These are phyloP conservation scores for Microsporum audouinii DNA, from an alignment of 2,329 filamentous ascomycete genomes.

Conservation along the genomic window DNA sequence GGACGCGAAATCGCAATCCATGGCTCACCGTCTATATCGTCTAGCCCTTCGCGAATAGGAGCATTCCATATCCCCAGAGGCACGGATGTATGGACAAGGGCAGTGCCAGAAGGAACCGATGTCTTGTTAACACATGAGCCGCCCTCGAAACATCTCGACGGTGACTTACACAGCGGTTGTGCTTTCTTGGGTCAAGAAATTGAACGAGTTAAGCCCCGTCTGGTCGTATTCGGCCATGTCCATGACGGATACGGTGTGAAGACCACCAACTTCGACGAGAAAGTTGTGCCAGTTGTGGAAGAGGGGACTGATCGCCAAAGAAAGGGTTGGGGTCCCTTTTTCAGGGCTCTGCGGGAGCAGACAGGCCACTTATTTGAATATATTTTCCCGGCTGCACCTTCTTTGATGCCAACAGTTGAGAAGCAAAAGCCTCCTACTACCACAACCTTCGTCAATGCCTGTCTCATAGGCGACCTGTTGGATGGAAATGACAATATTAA, in stretches of 20 bases:
- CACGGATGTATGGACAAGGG: slow-evolving; percentile 16
- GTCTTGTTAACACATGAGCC: slow-evolving; percentile 19
- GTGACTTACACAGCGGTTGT: slow-evolving; percentile 15
- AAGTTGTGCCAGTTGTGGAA: not conserved
- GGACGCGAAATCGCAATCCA: slow-evolving; percentile 2
- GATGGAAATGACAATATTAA: slow-evolving; percentile 1
- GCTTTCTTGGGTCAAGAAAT: slow-evolving; percentile 16
- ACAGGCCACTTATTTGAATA: not conserved
- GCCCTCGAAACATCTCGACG: slow-evolving; percentile 17
- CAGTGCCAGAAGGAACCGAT: slow-evolving; percentile 16
- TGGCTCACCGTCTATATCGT: slow-evolving; percentile 2
- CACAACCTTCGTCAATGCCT: not conserved
- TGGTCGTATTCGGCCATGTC: slow-evolving; percentile 20
- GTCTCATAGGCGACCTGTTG: not conserved
- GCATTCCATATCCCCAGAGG: slow-evolving; percentile 18
- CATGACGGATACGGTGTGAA: slow-evolving; percentile 15
- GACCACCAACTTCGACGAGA: not conserved
- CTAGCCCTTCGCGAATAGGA: slow-evolving; percentile 1
- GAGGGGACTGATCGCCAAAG: no score
- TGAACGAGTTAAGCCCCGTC: slow-evolving; percentile 14
- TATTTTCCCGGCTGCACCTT: not conserved
- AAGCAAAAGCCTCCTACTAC: not conserved
- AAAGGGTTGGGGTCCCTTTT: not conserved
- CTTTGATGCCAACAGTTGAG: not conserved
- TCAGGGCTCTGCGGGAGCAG: not conserved